Base-by-base conservation (phyloP, 495 filamentous ascomycete genomes). In the Amorphotheca resinae region DNA sequence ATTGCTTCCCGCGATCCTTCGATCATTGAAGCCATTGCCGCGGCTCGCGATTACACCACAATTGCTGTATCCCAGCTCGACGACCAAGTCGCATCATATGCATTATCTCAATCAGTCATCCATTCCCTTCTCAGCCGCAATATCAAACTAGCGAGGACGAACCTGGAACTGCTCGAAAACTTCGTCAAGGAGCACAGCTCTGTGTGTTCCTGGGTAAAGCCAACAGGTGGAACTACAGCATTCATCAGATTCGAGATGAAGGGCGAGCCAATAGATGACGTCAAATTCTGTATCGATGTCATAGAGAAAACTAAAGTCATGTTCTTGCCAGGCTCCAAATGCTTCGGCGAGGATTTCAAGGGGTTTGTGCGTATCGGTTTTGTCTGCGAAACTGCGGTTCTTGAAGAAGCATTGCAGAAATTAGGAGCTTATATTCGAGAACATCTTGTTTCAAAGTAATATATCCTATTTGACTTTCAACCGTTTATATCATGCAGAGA, bases 21-120 rank as follows among this genome's bases (percentile, higher is more conserved):
- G 0, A 63, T 93, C 39, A 70, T 91, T 34, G 73, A 82, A 40
- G 62, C 70, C n/a, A 68, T 79, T 33, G 76, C 80, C 3, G 50
- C 62, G 4, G 76, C 80, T 1, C 68, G 87, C 16, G 76, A 93
- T 57, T 94, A 88, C 66, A 91, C 86, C 3, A 84, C 79, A 9
- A 94, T 93, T 51, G 83, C 80, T 20, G 85, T 93, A 0, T 79
- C 77, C 28, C 80, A 84, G 59, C 64, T 94, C 12, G 86, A 89
- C 59, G 85, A 93, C 54, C 72, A 73, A 26, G 68, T 94, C 11
- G 87, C 87, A 7, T 69, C 76, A 34, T 87, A 76, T 49, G 85
- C 88, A 0, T 64, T 93, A 3, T 70, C 70, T 8, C 60, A 62
- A 9, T 56, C 67, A 9, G 79, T 82, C 9, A 65, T 87, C n/a